These are phyloP conservation scores for Eimeria praecox DNA, from an alignment of 169 alveolate genomes.

Conservation along the genomic window DNA sequence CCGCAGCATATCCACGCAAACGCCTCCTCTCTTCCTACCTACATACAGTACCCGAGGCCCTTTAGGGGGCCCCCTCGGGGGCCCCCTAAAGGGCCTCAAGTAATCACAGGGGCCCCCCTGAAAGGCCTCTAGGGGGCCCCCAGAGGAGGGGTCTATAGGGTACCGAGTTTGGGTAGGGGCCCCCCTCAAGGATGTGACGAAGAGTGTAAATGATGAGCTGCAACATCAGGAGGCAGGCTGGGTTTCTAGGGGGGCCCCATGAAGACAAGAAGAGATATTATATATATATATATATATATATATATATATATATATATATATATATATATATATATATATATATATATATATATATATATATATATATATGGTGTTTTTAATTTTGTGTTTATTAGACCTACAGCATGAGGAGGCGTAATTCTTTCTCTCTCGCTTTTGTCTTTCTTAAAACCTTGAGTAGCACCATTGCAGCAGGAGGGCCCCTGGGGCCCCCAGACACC, in stretches of 20 bases:
- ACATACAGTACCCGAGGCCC: background rate
- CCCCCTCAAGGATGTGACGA: background rate
- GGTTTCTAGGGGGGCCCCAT: too few species aligned
- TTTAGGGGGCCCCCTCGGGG: background rate
- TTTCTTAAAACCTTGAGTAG: conserved; percentile 91
- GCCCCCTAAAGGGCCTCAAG: conserved; percentile 29
- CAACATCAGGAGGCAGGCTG: too few species aligned
- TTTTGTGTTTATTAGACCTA: conserved; percentile 5
- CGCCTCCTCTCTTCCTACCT: background rate
- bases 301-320: too few species aligned
- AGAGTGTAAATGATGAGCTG: too few species aligned
- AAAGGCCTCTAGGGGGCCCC: background rate
- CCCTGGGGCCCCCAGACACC: background rate
- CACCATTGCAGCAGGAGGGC: conserved; percentile 88
- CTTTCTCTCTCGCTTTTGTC: conserved; percentile 94
- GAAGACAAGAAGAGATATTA: too few species aligned
- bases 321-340: too few species aligned
- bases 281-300: too few species aligned
- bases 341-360: too few species aligned
- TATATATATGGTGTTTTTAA: background rate
- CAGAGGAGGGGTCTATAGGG: background rate
- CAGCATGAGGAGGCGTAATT: conserved; percentile 94
- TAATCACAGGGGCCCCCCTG: conserved; percentile 8
- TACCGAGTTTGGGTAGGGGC: background rate
- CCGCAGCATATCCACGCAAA: too few species aligned